A percentile compares a stretch with the other conserved stretches of the same genome.
These are phyloP conservation scores for Colletotrichum agaves DNA, from an alignment of 2,329 filamentous ascomycete genomes.

Conservation along the genomic window DNA sequence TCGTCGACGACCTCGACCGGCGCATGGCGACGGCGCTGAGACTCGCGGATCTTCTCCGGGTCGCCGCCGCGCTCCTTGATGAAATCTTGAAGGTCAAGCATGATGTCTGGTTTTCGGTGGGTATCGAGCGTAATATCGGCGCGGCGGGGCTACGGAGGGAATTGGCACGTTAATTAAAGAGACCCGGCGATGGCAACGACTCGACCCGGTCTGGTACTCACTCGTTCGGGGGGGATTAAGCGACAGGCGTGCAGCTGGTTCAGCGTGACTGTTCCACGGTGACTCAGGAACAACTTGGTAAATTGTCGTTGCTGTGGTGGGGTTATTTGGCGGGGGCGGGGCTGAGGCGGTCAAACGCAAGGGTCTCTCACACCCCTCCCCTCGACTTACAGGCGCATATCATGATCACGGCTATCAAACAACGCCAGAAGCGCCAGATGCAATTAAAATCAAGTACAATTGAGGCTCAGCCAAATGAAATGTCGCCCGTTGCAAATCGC, in stretches of 20 bases:
- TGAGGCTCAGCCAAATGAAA: constrained; percentile 8
- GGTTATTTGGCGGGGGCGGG: constrained; percentile 37
- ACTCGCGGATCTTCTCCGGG: constrained; percentile 91
- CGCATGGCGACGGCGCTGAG: constrained; percentile 84
- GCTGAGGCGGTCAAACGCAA: constrained; percentile 36
- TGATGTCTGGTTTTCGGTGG: constrained; percentile 46
- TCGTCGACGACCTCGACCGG: constrained; percentile 88
- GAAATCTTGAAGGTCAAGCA: constrained; percentile 84
- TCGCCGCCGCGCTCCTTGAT: constrained; percentile 90
- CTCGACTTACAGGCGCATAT: not conserved
- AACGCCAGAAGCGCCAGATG: not conserved
- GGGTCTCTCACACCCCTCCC: constrained; percentile 19
- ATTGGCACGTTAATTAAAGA: not conserved
- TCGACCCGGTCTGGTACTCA: not conserved
- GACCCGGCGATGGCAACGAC: not conserved
- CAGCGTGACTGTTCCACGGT: constrained; percentile 21
- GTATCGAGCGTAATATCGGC: not conserved
- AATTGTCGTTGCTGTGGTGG: constrained; percentile 36
- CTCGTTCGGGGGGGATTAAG: constrained; percentile 20
- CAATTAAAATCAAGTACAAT: constrained; percentile 15
- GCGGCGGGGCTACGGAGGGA: constrained; percentile 1
- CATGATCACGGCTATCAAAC: not conserved
- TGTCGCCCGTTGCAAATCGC: not conserved
- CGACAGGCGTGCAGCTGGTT: constrained; percentile 9
- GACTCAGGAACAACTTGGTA: constrained; percentile 35